Evolutionary conservation across 805 yeast species (phyloP).

Genomic region (Nakazawaea molendinolei): DNA sequence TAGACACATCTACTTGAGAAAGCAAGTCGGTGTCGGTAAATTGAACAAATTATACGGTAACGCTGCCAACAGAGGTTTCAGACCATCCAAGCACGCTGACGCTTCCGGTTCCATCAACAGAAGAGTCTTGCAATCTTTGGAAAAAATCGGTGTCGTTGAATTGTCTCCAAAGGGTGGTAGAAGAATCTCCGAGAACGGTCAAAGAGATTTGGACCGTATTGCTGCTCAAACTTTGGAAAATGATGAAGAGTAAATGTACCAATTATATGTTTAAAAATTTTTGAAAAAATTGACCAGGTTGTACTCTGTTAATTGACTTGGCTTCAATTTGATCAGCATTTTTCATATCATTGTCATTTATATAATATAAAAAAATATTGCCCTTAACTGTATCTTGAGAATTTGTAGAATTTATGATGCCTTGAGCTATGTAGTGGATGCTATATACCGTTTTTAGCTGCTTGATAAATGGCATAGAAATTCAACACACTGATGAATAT

Average conservation of each 20-base stretch:
- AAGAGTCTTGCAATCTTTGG: constrained; percentile 95
- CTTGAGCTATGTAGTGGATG: too few species aligned
- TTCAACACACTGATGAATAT: constrained; percentile 60
- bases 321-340: too few species aligned
- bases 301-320: too few species aligned
- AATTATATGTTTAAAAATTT: constrained; percentile 1
- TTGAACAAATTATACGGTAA: constrained; percentile 99
- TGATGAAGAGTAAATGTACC: constrained; percentile 52
- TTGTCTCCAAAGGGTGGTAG: constrained; percentile 98
- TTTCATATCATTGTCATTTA: too few species aligned
- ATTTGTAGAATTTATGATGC: too few species aligned
- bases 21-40: constrained; percentile 98
- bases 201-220: constrained; percentile 99
- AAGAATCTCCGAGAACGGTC: constrained; percentile 98
- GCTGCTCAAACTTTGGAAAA: constrained; percentile 97
- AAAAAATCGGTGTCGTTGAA: constrained; percentile 96
- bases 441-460: constrained; percentile 25
- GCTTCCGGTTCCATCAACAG: constrained; percentile 99
- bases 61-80: constrained; percentile 97
- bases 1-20: constrained; percentile 99
- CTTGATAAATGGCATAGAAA: constrained; percentile 46
- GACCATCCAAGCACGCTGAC: constrained; percentile 97
- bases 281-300: too few species aligned
- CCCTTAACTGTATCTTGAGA: too few species aligned
- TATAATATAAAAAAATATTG: too few species aligned